Percentiles rank a stretch among this genome's conserved stretches.
Evolutionary conservation across 371 early-diverging fungal genomes (phyloP).

Genomic region (Synchytrium microbalum): DNA sequence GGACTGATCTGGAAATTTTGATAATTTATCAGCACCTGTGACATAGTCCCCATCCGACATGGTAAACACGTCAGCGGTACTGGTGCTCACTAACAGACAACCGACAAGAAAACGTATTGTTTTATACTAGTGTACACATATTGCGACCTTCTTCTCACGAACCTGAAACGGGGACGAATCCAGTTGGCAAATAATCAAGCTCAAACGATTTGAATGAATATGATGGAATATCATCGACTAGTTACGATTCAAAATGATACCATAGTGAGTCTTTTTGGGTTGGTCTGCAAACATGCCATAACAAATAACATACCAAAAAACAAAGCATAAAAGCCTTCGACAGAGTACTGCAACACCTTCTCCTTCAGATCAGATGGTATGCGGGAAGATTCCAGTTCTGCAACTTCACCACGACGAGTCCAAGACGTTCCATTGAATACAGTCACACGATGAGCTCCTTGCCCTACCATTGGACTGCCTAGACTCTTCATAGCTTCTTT

Average conservation of each 20-base stretch:
- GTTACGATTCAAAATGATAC: background rate
- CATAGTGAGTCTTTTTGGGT: background rate
- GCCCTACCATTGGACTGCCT: background rate
- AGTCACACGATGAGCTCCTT: slow-evolving; percentile 28
- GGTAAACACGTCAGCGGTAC: background rate
- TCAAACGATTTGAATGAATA: background rate
- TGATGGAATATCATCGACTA: slow-evolving; percentile 3
- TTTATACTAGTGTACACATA: no score
- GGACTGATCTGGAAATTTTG: background rate
- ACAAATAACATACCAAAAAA: background rate
- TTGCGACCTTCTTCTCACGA: background rate
- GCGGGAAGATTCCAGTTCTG: background rate
- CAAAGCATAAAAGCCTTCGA: background rate
- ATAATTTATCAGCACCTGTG: background rate
- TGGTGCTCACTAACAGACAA: background rate
- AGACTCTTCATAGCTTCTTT: slow-evolving; percentile 25
- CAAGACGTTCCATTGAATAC: slow-evolving; percentile 79
- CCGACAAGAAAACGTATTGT: no score
- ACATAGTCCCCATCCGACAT: background rate
- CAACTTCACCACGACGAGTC: slow-evolving; percentile 22
- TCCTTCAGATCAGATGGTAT: background rate
- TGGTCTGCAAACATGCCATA: background rate
- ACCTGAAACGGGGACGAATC: slow-evolving; percentile 3
- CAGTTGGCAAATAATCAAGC: background rate
- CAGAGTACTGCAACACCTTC: background rate